Conservation (phyloP, 2,329 filamentous ascomycete species). For the Hypoxylon sp. region DNA sequence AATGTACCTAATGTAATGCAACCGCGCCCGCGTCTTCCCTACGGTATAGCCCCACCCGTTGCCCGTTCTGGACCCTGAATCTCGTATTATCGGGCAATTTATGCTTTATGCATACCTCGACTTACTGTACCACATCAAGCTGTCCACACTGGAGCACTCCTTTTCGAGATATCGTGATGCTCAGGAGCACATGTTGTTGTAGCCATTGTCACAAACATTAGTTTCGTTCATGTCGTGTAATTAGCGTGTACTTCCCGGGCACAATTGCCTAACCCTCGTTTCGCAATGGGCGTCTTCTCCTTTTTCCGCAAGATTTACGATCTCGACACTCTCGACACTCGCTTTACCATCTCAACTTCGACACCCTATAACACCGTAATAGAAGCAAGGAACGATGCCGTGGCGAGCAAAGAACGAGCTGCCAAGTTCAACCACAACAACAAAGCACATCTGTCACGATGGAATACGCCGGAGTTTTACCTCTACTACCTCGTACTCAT, state of each 20-base stretch:
- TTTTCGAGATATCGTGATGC: constrained; percentile 28
- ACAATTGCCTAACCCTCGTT: constrained; percentile 35
- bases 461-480: constrained; percentile 89
- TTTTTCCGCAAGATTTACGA: constrained; percentile 69
- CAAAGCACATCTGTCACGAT: constrained; percentile 76
- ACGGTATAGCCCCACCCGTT: constrained; percentile 24
- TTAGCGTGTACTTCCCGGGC: constrained; percentile 35
- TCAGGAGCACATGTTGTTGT: constrained; percentile 13
- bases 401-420: constrained; percentile 58
- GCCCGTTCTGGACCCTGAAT: constrained; percentile 29
- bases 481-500: constrained; percentile 81
- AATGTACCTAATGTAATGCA: constrained; percentile 20
- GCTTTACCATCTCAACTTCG: constrained; percentile 78
- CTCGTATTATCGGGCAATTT: constrained; percentile 30
- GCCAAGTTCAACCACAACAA: constrained; percentile 60
- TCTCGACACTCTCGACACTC: constrained; percentile 73
- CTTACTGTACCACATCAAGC: constrained; percentile 24
- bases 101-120: constrained; percentile 10
- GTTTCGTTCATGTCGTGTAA: constrained; percentile 40
- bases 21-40: constrained; percentile 29
- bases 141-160: constrained; percentile 8
- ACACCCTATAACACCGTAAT: constrained; percentile 74
- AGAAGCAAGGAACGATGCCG: constrained; percentile 64
- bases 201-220: constrained; percentile 20
- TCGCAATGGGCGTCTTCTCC: constrained; percentile 59